phyloP scores from a whole-genome alignment of 805 yeast species.

The Sugiyamaella boreocaroliniensis region DNA sequence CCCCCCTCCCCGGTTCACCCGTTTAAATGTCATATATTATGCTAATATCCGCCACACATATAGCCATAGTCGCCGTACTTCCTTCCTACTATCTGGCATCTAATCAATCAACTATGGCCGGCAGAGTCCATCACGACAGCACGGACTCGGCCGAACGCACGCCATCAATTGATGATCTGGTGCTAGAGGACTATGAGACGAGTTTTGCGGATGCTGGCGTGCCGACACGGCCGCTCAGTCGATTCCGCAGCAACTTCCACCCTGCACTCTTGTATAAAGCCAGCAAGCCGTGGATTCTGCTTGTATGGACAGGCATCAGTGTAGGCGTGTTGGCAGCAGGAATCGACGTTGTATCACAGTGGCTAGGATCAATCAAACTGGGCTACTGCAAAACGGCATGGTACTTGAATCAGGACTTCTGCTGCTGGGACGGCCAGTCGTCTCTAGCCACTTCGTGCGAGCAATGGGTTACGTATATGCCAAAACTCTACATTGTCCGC shows the following conservation, averaged over 20 bases:
- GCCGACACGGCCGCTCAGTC: not conserved
- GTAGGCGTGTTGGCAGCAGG: slow-evolving; percentile 78
- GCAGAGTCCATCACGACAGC: not conserved
- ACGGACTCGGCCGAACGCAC: not conserved
- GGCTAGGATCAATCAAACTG: slow-evolving; percentile 63
- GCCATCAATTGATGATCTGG: not conserved
- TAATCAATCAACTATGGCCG: not conserved
- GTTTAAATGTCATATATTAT: too few species aligned
- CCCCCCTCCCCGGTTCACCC: too few species aligned
- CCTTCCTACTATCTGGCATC: not conserved
- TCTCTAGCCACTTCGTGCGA: slow-evolving; percentile 33
- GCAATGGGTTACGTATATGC: slow-evolving; percentile 33
- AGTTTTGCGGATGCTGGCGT: not conserved
- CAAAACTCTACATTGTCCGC: slow-evolving; percentile 29
- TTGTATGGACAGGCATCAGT: slow-evolving; percentile 61
- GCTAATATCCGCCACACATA: not conserved
- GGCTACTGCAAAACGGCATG: slow-evolving; percentile 68
- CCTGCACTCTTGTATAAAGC: not conserved
- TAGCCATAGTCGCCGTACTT: not conserved
- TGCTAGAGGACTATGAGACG: not conserved
- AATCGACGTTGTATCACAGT: slow-evolving; percentile 71
- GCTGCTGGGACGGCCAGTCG: slow-evolving; percentile 59
- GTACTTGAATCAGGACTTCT: slow-evolving; percentile 59
- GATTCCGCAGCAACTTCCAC: not conserved
- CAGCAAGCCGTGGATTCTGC: slow-evolving; percentile 50